Percentiles rank a stretch among this genome's conserved stretches.
Conservation (phyloP, 805 yeast genomes). For the Sugiyamaella smithiae region DNA sequence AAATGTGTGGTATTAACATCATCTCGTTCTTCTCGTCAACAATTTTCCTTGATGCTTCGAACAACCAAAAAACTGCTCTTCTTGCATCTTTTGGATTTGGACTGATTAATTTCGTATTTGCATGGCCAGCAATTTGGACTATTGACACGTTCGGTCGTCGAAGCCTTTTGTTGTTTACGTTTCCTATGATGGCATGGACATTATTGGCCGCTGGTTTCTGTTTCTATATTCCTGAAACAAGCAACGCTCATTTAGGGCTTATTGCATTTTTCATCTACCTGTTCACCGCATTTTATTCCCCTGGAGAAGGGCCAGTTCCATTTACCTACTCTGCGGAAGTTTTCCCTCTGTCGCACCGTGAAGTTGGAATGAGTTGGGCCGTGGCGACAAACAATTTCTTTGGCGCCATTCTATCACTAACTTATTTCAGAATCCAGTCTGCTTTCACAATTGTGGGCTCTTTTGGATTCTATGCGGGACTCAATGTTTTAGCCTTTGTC, state of each 20-base stretch:
- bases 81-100: slow-evolving; percentile 85
- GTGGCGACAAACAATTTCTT: slow-evolving; percentile 59
- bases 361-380: slow-evolving; percentile 64
- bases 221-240: slow-evolving; percentile 56
- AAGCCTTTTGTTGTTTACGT: slow-evolving; percentile 49
- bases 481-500: slow-evolving; percentile 72
- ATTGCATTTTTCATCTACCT: slow-evolving; percentile 71
- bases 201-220: slow-evolving; percentile 53
- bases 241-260: slow-evolving; percentile 53
- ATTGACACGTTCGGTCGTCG: slow-evolving; percentile 77
- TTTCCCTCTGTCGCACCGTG: slow-evolving; percentile 73
- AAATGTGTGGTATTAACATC: slow-evolving; percentile 85
- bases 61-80: slow-evolving; percentile 45
- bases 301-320: slow-evolving; percentile 87
- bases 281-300: slow-evolving; percentile 68
- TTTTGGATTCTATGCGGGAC: slow-evolving; percentile 83
- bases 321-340: slow-evolving; percentile 79
- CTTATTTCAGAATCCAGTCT: slow-evolving; percentile 69
- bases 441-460: slow-evolving; percentile 80
- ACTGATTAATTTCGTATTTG: slow-evolving; percentile 71
- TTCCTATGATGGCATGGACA: slow-evolving; percentile 56
- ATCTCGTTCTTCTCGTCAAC: slow-evolving; percentile 81
- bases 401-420: slow-evolving; percentile 57
- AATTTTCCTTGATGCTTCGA: slow-evolving; percentile 65
- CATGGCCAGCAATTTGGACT: slow-evolving; percentile 74